Evolutionary conservation across 2,329 filamentous ascomycete species (phyloP).

Genomic region (Cytospora paraplurivora): DNA sequence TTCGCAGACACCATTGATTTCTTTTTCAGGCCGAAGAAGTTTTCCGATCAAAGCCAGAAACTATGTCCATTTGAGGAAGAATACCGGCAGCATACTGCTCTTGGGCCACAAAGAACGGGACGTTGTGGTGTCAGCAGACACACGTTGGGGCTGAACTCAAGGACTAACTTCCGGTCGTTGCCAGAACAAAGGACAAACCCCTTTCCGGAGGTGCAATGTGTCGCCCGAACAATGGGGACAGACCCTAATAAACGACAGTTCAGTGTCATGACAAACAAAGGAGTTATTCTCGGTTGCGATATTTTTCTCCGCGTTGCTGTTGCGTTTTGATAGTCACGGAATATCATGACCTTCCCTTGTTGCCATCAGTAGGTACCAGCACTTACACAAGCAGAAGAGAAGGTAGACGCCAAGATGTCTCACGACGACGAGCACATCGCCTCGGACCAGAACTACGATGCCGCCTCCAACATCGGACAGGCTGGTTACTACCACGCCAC

Average conservation of each 20-base stretch:
- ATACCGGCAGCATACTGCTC: not conserved
- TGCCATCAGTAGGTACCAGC: not conserved
- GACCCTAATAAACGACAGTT: not conserved
- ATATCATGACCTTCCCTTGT: not conserved
- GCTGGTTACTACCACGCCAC: slow-evolving; percentile 43
- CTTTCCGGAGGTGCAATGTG: slow-evolving; percentile 17
- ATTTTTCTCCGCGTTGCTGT: not conserved
- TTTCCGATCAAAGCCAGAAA: not conserved
- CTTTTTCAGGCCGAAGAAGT: not conserved
- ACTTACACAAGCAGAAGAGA: not conserved
- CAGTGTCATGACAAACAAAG: slow-evolving; percentile 6
- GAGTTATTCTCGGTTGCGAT: not conserved
- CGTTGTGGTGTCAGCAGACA: not conserved
- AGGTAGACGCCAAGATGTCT: slow-evolving; percentile 20
- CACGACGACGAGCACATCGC: slow-evolving; percentile 31
- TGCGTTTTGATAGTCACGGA: not conserved
- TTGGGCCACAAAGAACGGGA: not conserved
- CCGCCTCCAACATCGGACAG: slow-evolving; percentile 35
- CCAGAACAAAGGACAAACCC: slow-evolving; percentile 13
- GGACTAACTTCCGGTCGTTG: not conserved
- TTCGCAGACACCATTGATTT: not conserved
- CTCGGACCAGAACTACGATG: slow-evolving; percentile 14
- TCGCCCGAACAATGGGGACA: slow-evolving; percentile 21
- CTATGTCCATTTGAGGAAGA: not conserved
- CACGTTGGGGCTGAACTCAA: too few species aligned